phyloP scores from a whole-genome alignment of 2,329 filamentous ascomycete genomes.

The Ophiognomonia clavigignenti-juglandacearum region DNA sequence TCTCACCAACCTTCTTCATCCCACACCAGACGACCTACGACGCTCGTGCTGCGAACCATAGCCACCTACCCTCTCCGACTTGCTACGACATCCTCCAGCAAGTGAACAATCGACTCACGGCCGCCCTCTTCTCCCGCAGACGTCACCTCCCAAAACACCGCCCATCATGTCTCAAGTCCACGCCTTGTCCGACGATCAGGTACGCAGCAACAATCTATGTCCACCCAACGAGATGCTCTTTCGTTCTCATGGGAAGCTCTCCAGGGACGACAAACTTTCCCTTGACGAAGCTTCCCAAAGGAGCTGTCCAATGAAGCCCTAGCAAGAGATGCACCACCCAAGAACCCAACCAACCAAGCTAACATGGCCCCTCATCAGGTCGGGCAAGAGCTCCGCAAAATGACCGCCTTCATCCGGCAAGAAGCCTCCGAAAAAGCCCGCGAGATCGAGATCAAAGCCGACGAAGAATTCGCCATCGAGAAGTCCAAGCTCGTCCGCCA shows the following conservation, averaged over 20 bases:
- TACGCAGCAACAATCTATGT: slow-evolving; percentile 35
- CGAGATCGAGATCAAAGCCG: slow-evolving; percentile 96
- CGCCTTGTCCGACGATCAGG: slow-evolving; percentile 97
- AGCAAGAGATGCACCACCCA: too few relatives aligned
- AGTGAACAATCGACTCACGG: not conserved
- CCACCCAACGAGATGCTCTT: not conserved
- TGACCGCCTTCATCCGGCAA: slow-evolving; percentile 99
- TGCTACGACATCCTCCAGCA: not conserved
- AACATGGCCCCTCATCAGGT: slow-evolving; percentile 56
- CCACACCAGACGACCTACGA: slow-evolving; percentile 3
- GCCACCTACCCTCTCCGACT: slow-evolving; percentile 1
- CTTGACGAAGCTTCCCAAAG: too few relatives aligned
- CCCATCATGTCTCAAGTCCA: slow-evolving; percentile 84
- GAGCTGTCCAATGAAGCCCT: too few relatives aligned
- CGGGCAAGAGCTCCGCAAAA: slow-evolving; percentile 97
- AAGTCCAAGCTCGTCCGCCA: slow-evolving; percentile 97
- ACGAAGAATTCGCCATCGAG: slow-evolving; percentile 98
- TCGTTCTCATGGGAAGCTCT: too few relatives aligned
- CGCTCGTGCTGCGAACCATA: not conserved
- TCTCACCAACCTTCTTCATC: slow-evolving; percentile 2
- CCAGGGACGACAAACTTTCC: too few relatives aligned
- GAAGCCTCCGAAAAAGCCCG: slow-evolving; percentile 95
- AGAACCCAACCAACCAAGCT: slow-evolving; percentile 9
- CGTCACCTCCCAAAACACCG: slow-evolving; percentile 18
- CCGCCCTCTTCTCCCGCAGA: slow-evolving; percentile 13